Base-by-base conservation (phyloP, 768 basidiomycete genomes). In the Sistotremastrum suecicum region DNA sequence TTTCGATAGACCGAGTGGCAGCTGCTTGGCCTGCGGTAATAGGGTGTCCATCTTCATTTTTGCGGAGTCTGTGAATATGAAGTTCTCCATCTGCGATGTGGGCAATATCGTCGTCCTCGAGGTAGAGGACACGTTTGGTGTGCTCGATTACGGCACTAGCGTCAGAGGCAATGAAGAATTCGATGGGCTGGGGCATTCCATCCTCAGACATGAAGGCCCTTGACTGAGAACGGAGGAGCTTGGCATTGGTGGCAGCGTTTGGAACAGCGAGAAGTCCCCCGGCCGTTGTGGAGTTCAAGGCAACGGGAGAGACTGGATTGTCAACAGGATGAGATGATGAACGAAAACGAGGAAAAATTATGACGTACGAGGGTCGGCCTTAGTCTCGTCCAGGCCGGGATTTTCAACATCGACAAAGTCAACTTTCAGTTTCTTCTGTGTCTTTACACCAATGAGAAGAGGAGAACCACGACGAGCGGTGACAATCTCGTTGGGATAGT, bases 401-500 rank as follows among this genome's bases (percentile, higher is more conserved):
- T 98, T 79, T 62, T 98, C 92, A 47, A 99, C 95, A 65, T 98
- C 95, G 41, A 99, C 94, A 55, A 99, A 98, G 68, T 99, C 95
- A 36, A 98, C 94, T 72, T 99, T 99, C 57, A 99, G 76, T 66
- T 98, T 98, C 75, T 95, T 92, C 62, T 99, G 94, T 11, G 95
- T 98, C 80, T 98, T 98, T 60, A 99, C 94, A 68, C 95, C 95
- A 58, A 99, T 78, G 48, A 98, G 66, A 32, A 99, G 78, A 31
- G 95, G 95, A 9, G 94, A 97, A 54, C 95, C 95, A 57, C 95
- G 86, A 55, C 92, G 90, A 48, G 92, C 90, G 43, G 87, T 86
- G 51, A 98, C 92, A 52, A 92, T 77, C 63, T 98, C 87, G 54
- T 94, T 86, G 38, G 95, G 95, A 72, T 78, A 99, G 68, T 98